phyloP scores from a whole-genome alignment of 768 basidiomycete species.

The Mycena floridula region DNA sequence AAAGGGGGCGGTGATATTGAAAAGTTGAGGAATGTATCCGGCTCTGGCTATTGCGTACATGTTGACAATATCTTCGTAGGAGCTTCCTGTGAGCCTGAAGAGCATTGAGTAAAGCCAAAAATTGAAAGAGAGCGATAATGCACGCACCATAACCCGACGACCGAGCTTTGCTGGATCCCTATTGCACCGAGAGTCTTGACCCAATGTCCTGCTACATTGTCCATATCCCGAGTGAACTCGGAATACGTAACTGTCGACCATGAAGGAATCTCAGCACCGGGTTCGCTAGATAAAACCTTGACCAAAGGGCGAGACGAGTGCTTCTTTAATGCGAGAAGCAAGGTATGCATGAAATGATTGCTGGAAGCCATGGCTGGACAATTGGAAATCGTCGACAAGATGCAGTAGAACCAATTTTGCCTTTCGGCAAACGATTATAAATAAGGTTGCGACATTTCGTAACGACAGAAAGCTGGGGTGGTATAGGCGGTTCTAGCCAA shows the following conservation, averaged over 20 bases:
- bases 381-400: no score
- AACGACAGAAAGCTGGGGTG: no score
- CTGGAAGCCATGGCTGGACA: no score
- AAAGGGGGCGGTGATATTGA: slow-evolving; percentile 55
- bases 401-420: no score
- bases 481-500: no score
- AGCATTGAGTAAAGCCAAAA: slow-evolving; percentile 4
- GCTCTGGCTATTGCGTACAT: slow-evolving; percentile 60
- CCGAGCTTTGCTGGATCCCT: slow-evolving; percentile 39
- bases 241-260: slow-evolving; percentile 44
- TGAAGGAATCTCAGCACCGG: no score
- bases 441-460: no score
- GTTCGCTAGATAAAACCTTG: no score
- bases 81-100: slow-evolving; percentile 53
- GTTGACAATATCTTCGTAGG: slow-evolving; percentile 55
- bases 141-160: slow-evolving; percentile 60
- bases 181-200: slow-evolving; percentile 29
- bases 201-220: slow-evolving; percentile 52
- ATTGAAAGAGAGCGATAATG: slow-evolving; percentile 1
- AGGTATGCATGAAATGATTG: no score
- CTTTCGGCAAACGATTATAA: no score
- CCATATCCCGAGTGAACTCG: slow-evolving; percentile 50
- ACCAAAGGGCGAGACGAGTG: no score
- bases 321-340: no score
- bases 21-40: slow-evolving; percentile 64